Evolutionary conservation across 176 grass and related monocot species (phyloP).

Genomic region (Tillandsia fasciculata): DNA sequence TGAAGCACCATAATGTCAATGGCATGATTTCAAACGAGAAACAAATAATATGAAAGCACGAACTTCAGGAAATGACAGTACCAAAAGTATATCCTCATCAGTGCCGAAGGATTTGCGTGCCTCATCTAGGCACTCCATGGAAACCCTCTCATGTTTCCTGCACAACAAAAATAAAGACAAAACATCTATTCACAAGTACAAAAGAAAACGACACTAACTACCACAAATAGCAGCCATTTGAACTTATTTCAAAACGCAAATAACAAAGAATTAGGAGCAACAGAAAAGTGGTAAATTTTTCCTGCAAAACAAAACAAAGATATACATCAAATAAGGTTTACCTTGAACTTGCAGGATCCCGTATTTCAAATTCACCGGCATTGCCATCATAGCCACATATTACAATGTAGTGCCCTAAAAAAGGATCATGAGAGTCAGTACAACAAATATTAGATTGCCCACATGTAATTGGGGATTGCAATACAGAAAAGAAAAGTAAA

Average conservation of each 20-base stretch:
- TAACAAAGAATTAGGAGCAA: no score
- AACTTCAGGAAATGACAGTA: slow-evolving; percentile 14
- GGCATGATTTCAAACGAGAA: background rate
- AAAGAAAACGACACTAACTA: background rate
- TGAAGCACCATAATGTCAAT: background rate
- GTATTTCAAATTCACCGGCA: slow-evolving; percentile 88
- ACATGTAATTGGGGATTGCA: background rate
- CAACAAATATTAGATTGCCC: background rate
- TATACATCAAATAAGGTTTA: slow-evolving; percentile 14
- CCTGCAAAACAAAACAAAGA: no score
- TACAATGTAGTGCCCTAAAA: slow-evolving; percentile 82
- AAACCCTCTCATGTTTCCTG: slow-evolving; percentile 62
- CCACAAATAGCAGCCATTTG: no score
- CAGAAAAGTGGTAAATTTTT: no score
- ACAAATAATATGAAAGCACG: background rate
- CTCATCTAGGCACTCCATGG: slow-evolving; percentile 75
- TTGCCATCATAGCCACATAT: slow-evolving; percentile 94
- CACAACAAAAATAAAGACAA: no score
- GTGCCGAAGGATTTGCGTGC: slow-evolving; percentile 91
- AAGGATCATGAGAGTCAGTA: background rate
- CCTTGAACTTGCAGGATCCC: slow-evolving; percentile 94
- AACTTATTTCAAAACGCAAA: no score
- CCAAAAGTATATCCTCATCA: slow-evolving; percentile 94
- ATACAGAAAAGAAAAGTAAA: background rate
- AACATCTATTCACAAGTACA: background rate